These are phyloP conservation scores for Apiospora saccharicola DNA, from an alignment of 2,329 filamentous ascomycete species.

Conservation along the genomic window DNA sequence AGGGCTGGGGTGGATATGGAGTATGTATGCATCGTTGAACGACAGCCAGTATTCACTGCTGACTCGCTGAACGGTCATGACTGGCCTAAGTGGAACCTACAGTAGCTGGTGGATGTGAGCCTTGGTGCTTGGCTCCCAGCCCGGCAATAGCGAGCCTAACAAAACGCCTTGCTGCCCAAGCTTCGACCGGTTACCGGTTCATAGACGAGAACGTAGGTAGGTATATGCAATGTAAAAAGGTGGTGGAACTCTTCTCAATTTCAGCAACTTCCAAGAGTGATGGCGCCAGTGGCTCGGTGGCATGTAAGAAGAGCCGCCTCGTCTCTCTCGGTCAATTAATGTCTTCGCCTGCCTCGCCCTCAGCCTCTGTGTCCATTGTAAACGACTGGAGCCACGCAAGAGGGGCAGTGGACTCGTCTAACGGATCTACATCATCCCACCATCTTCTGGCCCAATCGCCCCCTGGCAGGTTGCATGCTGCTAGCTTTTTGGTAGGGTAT, in stretches of 20 bases:
- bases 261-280: neutral
- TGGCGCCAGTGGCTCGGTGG: neutral
- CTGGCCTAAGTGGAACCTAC: constrained; percentile 18
- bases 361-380: constrained; percentile 7
- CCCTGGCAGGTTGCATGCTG: constrained; percentile 11
- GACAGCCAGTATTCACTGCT: neutral
- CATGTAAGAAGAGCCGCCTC: constrained; percentile 18
- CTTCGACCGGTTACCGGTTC: neutral
- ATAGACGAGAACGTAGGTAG: neutral
- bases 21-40: neutral
- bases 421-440: constrained; percentile 12
- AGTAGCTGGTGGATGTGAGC: constrained; percentile 14
- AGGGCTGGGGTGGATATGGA: constrained; percentile 19
- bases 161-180: constrained; percentile 20
- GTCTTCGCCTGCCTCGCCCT: constrained; percentile 3
- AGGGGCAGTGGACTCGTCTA: constrained; percentile 8
- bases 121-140: neutral
- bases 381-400: constrained; percentile 20
- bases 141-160: constrained; percentile 18
- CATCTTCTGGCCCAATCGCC: constrained; percentile 7
- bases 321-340: constrained; percentile 18
- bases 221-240: neutral
- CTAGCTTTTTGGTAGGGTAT: constrained; percentile 7
- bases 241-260: neutral
- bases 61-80: neutral